Base-by-base conservation (phyloP, 352 stramenopile species). In the Phytophthora sp. region DNA sequence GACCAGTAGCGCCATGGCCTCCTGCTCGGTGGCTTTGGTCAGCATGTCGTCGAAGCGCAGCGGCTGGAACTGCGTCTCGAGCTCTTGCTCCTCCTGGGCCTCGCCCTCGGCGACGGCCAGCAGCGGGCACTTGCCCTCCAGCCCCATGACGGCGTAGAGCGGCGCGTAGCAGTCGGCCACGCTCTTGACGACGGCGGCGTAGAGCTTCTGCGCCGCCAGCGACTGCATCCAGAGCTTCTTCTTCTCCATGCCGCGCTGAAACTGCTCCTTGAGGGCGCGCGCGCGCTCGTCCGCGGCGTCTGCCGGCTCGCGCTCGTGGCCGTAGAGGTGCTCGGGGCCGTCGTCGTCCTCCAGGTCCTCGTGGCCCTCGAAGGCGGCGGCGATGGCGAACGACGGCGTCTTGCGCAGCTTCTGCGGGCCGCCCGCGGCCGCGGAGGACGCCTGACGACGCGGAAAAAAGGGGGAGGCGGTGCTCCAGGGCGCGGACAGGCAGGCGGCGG, bases 151-250 rank as follows among this genome's bases (percentile, higher is more conserved):
- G 17, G 49, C 38, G 32, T 91, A 91, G 24, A 89, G 51, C 20
- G 79, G 82, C 18, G 72, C 74, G 68, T 91, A 91, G 56, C 79
- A 89, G 42, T 91, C 82, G 21, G 57, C 62, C 12, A 89, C 77
- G 39, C 62, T 66, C 45, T 87, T 79, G 34, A 89, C 44, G 23
- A 91, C 17, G 32, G 62, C 54, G 8, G 59, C 57, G 31, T 71
- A 83, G 24, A 75, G 53, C 18, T 75, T 65, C 45, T 75, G 53
- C 18, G 72, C 46, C 2, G 62, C 73, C 37, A 89, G 76, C 41
- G 58, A 56, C 55, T 78, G 69, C 77, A 91, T 84, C 79, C 79
- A 91, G 52, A 65, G 44, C 54, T 74, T 82, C 61, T 91, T 91
- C 54, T 82, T 79, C 46, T 85, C 79, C 77, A 91, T 77, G 4